phyloP scores from a whole-genome alignment of 345 rosid genomes.

The Pelargonium nanum region DNA sequence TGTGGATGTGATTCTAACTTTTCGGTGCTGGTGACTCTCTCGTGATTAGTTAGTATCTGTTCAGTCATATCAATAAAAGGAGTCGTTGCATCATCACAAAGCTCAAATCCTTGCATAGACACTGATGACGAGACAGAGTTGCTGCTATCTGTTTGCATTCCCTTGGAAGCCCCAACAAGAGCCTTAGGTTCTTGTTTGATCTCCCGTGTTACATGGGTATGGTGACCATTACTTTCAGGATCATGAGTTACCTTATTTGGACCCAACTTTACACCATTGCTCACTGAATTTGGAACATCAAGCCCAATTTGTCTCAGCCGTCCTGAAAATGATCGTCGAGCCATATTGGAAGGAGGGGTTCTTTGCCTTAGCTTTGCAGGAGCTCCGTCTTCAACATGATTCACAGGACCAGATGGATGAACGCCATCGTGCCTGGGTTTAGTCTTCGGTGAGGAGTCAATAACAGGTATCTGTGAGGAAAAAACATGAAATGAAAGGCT shows the following conservation, averaged over 20 bases:
- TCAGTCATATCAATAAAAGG: slow-evolving; percentile 47
- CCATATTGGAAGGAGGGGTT: slow-evolving; percentile 57
- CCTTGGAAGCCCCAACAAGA: slow-evolving; percentile 35
- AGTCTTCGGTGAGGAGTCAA: slow-evolving; percentile 53
- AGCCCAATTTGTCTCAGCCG: slow-evolving; percentile 39
- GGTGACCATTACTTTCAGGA: slow-evolving; percentile 24
- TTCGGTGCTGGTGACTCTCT: slow-evolving; percentile 23
- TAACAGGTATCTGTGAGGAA: slow-evolving; percentile 44
- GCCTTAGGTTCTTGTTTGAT: slow-evolving; percentile 27
- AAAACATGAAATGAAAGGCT: slow-evolving; percentile 11
- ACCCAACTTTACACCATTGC: slow-evolving; percentile 22
- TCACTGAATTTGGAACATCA: slow-evolving; percentile 32
- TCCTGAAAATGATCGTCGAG: slow-evolving; percentile 45
- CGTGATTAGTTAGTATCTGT: slow-evolving; percentile 27
- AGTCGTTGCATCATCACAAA: slow-evolving; percentile 68
- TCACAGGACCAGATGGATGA: slow-evolving; percentile 42
- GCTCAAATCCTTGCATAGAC: slow-evolving; percentile 71
- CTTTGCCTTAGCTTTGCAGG: slow-evolving; percentile 57
- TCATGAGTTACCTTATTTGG: slow-evolving; percentile 26
- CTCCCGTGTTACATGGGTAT: slow-evolving; percentile 22
- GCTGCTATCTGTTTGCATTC: slow-evolving; percentile 58
- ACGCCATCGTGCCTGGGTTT: slow-evolving; percentile 61
- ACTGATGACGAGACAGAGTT: slow-evolving; percentile 66
- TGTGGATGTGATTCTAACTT: slow-evolving; percentile 25
- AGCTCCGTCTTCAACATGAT: slow-evolving; percentile 46